Evolutionary conservation across 129 eudicot genomes (phyloP).

Genomic region (Cynara cardunculus): DNA sequence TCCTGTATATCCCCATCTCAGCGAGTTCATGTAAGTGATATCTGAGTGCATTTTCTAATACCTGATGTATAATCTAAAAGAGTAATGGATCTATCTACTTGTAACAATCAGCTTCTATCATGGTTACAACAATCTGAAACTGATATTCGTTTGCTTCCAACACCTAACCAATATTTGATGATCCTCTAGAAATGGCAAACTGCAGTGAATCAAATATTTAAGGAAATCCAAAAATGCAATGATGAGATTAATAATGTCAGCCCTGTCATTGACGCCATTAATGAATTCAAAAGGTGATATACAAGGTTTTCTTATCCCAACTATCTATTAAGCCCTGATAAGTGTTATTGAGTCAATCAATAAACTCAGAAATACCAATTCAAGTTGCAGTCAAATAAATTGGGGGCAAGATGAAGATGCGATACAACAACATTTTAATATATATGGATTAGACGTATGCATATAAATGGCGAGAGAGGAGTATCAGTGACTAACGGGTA

Average conservation of each 20-base stretch:
- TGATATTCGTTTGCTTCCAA: slow-evolving; percentile 4
- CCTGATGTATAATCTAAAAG: not conserved
- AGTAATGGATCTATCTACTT: not conserved
- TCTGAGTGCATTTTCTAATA: not conserved
- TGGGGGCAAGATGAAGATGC: not conserved
- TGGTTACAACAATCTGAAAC: not conserved
- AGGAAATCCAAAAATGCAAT: not conserved
- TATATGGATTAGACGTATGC: not conserved
- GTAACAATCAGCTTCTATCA: not conserved
- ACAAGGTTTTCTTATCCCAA: not conserved
- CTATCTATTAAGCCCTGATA: not conserved
- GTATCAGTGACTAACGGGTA: slow-evolving; percentile 53
- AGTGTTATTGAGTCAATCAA: not conserved
- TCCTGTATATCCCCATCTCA: not conserved
- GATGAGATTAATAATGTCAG: not conserved
- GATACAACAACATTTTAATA: not conserved
- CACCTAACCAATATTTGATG: not conserved
- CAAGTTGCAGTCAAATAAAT: not conserved
- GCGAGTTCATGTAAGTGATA: not conserved
- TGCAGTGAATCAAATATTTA: not conserved
- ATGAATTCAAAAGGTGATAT: not conserved
- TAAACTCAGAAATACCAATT: not conserved
- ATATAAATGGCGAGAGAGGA: not conserved
- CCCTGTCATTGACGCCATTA: not conserved
- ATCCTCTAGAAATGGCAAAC: not conserved